Percentiles rank a stretch among this genome's conserved stretches.
Evolutionary conservation across 2,329 filamentous ascomycete genomes (phyloP).

Genomic region (Stenocarpella maydis): DNA sequence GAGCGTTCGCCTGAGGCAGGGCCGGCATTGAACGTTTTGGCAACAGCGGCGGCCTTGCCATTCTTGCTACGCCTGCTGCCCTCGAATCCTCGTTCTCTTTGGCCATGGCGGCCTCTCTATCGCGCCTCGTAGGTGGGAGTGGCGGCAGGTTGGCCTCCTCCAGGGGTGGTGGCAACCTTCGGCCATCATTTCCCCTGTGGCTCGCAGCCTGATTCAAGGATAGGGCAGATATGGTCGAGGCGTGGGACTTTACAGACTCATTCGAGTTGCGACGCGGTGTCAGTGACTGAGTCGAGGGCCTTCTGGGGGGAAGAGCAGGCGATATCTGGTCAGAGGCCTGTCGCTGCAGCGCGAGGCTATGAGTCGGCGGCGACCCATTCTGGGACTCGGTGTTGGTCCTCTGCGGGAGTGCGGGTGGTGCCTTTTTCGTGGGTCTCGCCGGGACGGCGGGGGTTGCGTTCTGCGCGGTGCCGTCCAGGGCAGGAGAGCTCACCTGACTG

Average conservation of each 20-base stretch:
- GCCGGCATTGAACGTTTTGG: conserved; percentile 50
- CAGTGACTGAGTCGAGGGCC: conserved; percentile 54
- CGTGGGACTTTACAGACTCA: conserved; percentile 64
- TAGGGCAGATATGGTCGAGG: conserved; percentile 61
- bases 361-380: conserved; percentile 40
- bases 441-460: conserved; percentile 50
- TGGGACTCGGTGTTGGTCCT: conserved; percentile 44
- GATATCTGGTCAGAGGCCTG: conserved; percentile 51
- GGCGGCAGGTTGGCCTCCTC: conserved; percentile 65
- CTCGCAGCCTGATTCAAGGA: conserved; percentile 56
- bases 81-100: conserved; percentile 46
- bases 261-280: conserved; percentile 60
- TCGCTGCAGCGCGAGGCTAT: conserved; percentile 46
- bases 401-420: conserved; percentile 50
- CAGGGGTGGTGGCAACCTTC: conserved; percentile 64
- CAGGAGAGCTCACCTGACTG: conserved; percentile 37
- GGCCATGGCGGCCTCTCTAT: conserved; percentile 57
- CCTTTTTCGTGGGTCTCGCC: conserved; percentile 45
- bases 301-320: conserved; percentile 61
- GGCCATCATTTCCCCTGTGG: conserved; percentile 58
- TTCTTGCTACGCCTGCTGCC: conserved; percentile 37
- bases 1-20: conserved; percentile 44
- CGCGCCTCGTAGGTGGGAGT: conserved; percentile 63
- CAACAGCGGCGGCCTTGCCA: conserved; percentile 44
- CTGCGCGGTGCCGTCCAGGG: conserved; percentile 36